Conservation (phyloP, 257 asterid genomes). For the Perilla frutescens region DNA sequence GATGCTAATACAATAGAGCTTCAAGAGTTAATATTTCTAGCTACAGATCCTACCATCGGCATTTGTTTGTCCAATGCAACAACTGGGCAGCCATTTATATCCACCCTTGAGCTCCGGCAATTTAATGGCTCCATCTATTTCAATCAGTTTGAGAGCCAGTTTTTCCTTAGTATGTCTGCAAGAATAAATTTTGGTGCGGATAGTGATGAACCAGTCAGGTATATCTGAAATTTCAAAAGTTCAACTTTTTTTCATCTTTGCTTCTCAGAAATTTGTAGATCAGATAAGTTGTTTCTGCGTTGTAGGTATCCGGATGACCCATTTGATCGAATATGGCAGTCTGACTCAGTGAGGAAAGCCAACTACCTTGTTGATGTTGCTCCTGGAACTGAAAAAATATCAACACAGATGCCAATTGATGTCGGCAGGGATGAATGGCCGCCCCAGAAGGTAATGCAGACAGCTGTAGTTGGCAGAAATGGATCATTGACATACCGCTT, state of each 20-base stretch:
- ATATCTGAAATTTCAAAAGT: conserved; percentile 25
- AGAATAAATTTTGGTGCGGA: conserved; percentile 94
- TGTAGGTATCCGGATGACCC: conserved; percentile 96
- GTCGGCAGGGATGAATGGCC: conserved; percentile 69
- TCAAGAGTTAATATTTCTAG: conserved; percentile 88
- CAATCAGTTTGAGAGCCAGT: conserved; percentile 70
- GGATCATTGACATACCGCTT: conserved; percentile 90
- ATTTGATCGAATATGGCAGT: conserved; percentile 90
- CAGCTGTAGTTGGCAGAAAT: conserved; percentile 97
- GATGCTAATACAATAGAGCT: conserved; percentile 79
- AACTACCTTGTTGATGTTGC: conserved; percentile 97
- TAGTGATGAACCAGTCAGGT: conserved; percentile 83
- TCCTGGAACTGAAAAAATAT: conserved; percentile 84
- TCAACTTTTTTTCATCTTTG: neutral
- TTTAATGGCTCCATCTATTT: conserved; percentile 88
- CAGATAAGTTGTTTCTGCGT: neutral
- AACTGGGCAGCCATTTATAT: conserved; percentile 93
- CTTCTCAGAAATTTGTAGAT: conserved; percentile 4
- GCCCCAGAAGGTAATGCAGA: conserved; percentile 96
- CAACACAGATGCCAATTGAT: conserved; percentile 73
- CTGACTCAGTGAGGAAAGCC: conserved; percentile 81
- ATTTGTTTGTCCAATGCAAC: conserved; percentile 96
- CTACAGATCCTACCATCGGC: conserved; percentile 75
- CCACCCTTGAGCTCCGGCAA: conserved; percentile 94
- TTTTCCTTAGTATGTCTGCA: conserved; percentile 83